Evolutionary conservation across 257 asterid species (phyloP), one percentile per base, ranked within the genome.

Genomic region (Fraxinus quadrangulata): DNA sequence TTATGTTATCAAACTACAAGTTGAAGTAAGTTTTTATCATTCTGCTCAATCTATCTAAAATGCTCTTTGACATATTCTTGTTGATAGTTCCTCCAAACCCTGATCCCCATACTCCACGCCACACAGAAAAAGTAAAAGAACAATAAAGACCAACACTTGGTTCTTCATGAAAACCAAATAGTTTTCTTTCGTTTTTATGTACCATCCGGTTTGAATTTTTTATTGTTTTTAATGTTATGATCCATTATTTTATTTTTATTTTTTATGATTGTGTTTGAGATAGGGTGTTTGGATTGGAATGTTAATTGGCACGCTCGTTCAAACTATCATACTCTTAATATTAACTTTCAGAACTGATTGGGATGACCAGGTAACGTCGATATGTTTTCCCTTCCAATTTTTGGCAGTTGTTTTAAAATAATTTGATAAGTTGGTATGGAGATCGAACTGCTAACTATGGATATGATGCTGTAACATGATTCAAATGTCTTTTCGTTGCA

Each of bases 251-350:
- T 0, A 26, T 26, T 26, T 26, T 26, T 26, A 26, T 0, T 16
- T 49, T 49, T 49, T 49, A 49, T 49, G 61, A 4, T 49, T 49
- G 23, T 14, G 21, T 14, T 49, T 14, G 61, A 30, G 31, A 65
- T 54, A 91, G 96, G 96, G 96, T 56, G 91, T 91, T 21, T 91
- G 96, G 96, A 81, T 89, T 33, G 94, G 96, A 70, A 91, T 91
- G 94, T 16, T 90, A 56, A 5, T 86, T 23, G 96, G 93, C 21
- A 85, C 88, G 16, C 49, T 90, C 42, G 69, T 88, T 33, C 96
- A 91, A 56, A 87, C 96, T 0, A 73, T 89, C 42, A 79, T 84
- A n/a, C 82, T 91, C 14, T 1, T 83, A 56, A 67, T 83, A 31
- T 78, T 89, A 51, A 85, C 96, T 67, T 51, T 24, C 66, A 85